phyloP scores from a whole-genome alignment of 192 early-diverging fungal species.

The Geranomyces variabilis region DNA sequence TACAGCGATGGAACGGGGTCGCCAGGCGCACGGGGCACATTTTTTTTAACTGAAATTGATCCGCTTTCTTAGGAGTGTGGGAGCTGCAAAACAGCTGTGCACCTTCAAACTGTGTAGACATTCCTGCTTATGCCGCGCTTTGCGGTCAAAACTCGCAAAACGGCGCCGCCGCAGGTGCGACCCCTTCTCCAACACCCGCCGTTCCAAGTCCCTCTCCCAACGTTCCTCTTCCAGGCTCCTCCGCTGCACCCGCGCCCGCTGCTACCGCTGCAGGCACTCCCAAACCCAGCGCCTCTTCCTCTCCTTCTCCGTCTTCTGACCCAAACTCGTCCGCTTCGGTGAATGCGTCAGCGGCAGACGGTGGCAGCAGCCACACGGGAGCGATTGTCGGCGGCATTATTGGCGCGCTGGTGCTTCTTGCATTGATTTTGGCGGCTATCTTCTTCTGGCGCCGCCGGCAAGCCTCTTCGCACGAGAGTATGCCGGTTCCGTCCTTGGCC shows the following conservation, averaged over 20 bases:
- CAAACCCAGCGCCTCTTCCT: neutral
- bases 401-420: conserved; percentile 23
- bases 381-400: conserved; percentile 31
- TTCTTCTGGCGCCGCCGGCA: conserved; percentile 22
- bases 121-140: no score
- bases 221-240: neutral
- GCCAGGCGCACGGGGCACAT: neutral
- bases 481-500: neutral
- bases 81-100: no score
- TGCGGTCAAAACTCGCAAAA: neutral
- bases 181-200: neutral
- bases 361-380: conserved; percentile 4
- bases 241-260: neutral
- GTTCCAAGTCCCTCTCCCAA: neutral
- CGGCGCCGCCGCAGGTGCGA: neutral
- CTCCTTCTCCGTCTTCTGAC: neutral
- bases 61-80: no score
- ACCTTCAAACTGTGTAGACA: no score
- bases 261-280: neutral
- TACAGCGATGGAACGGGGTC: conserved; percentile 14
- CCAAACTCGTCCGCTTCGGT: neutral
- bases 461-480: no score
- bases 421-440: conserved; percentile 5
- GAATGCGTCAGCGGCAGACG: neutral
- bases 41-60: no score